phyloP scores from a whole-genome alignment of 2,329 filamentous ascomycete species.

The Verticillium dahliae region DNA sequence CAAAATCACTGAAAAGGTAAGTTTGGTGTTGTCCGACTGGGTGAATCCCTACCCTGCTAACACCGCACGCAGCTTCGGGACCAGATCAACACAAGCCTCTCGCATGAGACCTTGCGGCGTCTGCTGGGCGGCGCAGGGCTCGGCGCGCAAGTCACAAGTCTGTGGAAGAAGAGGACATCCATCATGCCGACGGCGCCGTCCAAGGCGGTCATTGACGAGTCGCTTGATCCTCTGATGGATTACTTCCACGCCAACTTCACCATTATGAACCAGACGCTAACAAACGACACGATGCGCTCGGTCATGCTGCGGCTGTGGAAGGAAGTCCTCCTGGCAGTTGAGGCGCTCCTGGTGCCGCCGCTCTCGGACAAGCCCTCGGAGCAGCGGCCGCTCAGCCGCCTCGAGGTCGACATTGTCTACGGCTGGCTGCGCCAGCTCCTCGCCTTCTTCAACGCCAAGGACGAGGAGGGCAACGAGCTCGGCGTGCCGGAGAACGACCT shows the following conservation, averaged over 20 bases:
- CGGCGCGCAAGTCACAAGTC: conserved; percentile 65
- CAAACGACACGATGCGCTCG: conserved; percentile 92
- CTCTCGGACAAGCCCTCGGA: conserved; percentile 89
- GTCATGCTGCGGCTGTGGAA: conserved; percentile 99
- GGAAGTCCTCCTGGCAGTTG: conserved; percentile 87
- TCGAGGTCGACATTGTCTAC: conserved; percentile 91
- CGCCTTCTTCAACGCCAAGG: conserved; percentile 89
- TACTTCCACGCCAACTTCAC: conserved; percentile 99
- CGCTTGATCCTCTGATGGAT: conserved; percentile 75
- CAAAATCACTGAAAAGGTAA: conserved; percentile 93
- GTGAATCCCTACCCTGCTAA: background rate
- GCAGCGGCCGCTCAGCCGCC: conserved; percentile 75
- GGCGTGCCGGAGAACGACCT: conserved; percentile 87
- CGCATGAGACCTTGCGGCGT: conserved; percentile 68
- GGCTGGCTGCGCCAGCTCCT: conserved; percentile 89
- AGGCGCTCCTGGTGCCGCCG: conserved; percentile 83
- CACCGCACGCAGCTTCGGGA: conserved; percentile 66
- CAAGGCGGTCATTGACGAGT: conserved; percentile 69
- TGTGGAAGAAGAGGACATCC: conserved; percentile 56
- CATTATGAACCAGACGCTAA: conserved; percentile 96
- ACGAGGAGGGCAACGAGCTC: conserved; percentile 75
- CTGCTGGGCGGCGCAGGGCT: conserved; percentile 66
- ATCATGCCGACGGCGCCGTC: conserved; percentile 50
- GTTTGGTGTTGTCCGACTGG: background rate
- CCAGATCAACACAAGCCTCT: conserved; percentile 87